phyloP scores from a whole-genome alignment of 441 rosid species.

The Populus hybrid region DNA sequence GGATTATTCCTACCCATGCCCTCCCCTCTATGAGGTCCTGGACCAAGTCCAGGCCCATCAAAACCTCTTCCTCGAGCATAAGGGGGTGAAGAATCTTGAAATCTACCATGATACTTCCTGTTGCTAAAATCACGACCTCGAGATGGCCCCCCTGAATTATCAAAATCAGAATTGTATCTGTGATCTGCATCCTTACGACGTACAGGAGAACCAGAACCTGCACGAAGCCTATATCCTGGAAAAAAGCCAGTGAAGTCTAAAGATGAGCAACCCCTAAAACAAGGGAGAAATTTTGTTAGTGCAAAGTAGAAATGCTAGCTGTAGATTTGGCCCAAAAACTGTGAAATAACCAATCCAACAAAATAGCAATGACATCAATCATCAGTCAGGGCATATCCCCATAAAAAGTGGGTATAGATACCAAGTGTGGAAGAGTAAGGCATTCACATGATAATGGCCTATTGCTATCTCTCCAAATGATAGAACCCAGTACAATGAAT shows the following conservation, averaged over 20 bases:
- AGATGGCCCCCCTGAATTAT: constrained; percentile 47
- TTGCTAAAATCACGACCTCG: constrained; percentile 53
- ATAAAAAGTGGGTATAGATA: constrained; percentile 9
- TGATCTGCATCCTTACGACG: constrained; percentile 57
- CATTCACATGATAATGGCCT: constrained; percentile 12
- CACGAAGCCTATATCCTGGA: constrained; percentile 74
- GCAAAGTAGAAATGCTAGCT: constrained; percentile 18
- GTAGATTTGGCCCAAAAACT: constrained; percentile 22
- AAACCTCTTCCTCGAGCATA: constrained; percentile 63
- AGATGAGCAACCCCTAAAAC: constrained; percentile 25
- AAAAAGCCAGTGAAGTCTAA: constrained; percentile 29
- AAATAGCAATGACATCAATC: constrained; percentile 23
- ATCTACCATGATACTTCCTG: constrained; percentile 65
- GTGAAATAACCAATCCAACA: constrained; percentile 22
- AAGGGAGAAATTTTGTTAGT: constrained; percentile 16
- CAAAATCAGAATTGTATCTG: constrained; percentile 49
- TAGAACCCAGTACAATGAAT: constrained; percentile 14
- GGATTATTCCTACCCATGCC: constrained; percentile 51
- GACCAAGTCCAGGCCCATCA: constrained; percentile 60
- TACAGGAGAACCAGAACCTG: constrained; percentile 73
- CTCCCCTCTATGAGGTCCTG: constrained; percentile 53
- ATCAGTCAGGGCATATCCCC: constrained; percentile 26
- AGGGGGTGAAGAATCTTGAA: constrained; percentile 65
- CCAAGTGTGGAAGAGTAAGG: not conserved
- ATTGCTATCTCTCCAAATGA: constrained; percentile 20